phyloP scores from a whole-genome alignment of 306 rosid species.

The Citrullus colocynthis region DNA sequence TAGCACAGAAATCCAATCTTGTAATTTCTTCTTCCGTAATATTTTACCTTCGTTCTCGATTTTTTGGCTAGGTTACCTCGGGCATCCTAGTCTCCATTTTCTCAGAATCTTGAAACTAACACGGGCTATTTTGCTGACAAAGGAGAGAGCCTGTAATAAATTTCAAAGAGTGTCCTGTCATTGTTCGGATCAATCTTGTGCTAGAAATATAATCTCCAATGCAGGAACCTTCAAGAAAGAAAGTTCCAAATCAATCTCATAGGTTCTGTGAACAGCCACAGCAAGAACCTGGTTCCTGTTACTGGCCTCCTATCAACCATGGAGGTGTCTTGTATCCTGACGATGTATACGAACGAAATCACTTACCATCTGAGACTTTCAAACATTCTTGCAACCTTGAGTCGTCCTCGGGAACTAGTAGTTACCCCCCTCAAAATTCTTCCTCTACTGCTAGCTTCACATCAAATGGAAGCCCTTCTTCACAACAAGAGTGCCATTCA shows the following conservation, averaged over 20 bases:
- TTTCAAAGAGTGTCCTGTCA: slow-evolving; percentile 3
- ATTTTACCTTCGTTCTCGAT: background rate
- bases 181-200: slow-evolving; percentile 9
- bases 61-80: background rate
- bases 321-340: slow-evolving; percentile 27
- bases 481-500: slow-evolving; percentile 38
- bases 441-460: slow-evolving; percentile 43
- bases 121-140: background rate
- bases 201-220: slow-evolving; percentile 10
- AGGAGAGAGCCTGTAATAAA: slow-evolving; percentile 7
- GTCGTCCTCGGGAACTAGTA: slow-evolving; percentile 37
- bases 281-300: slow-evolving; percentile 34
- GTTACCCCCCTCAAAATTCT: slow-evolving; percentile 53
- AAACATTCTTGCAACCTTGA: slow-evolving; percentile 43
- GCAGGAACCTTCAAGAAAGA: slow-evolving; percentile 38
- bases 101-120: background rate
- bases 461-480: slow-evolving; percentile 40
- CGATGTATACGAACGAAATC: slow-evolving; percentile 29
- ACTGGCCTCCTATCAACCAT: slow-evolving; percentile 23
- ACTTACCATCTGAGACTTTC: slow-evolving; percentile 24
- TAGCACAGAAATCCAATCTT: background rate
- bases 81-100: background rate
- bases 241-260: slow-evolving; percentile 24
- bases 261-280: slow-evolving; percentile 26
- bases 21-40: background rate